Percentiles rank a stretch among this genome's conserved stretches.
These are phyloP conservation scores for Trichosanthes cucumerina DNA, from an alignment of 306 rosid genomes.

Conservation along the genomic window DNA sequence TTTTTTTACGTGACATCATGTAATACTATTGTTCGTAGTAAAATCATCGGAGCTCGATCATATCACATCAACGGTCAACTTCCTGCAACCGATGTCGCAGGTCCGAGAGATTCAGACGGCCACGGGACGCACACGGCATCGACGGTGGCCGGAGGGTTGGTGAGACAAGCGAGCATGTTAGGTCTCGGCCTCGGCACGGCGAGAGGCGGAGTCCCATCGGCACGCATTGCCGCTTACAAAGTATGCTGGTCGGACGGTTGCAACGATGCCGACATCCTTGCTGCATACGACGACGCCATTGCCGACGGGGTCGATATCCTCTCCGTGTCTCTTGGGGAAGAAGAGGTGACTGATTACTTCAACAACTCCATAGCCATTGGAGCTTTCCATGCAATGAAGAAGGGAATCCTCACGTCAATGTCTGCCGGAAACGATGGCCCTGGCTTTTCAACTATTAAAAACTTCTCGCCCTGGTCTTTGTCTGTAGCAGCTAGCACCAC, in stretches of 20 bases:
- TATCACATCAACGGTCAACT: not conserved
- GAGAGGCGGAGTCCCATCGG: constrained; percentile 11
- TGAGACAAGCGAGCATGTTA: constrained; percentile 4
- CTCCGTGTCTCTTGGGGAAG: constrained; percentile 2
- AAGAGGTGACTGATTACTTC: fast-evolving
- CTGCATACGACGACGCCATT: constrained; percentile 9
- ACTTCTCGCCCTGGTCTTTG: constrained; percentile 8
- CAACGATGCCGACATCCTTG: not conserved
- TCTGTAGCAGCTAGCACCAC: constrained; percentile 3
- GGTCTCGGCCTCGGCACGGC: constrained; percentile 14
- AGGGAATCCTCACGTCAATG: constrained; percentile 15
- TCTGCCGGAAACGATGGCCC: constrained; percentile 25
- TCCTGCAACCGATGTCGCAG: not conserved
- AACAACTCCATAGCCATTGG: constrained; percentile 13
- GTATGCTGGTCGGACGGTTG: constrained; percentile 3
- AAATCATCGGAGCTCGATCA: constrained; percentile 7
- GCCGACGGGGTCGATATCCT: constrained; percentile 26
- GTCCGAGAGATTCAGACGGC: not conserved
- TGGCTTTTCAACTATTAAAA: not conserved
- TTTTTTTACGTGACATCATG: too few relatives aligned
- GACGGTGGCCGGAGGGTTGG: constrained; percentile 9
- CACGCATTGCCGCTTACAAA: constrained; percentile 12
- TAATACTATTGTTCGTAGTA: not conserved
- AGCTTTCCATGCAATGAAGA: constrained; percentile 25
- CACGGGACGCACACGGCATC: constrained; percentile 22